Evolutionary conservation across 2,329 filamentous ascomycete species (phyloP), one percentile per base, ranked within the genome.

Genomic region (Fusarium transvaalense): DNA sequence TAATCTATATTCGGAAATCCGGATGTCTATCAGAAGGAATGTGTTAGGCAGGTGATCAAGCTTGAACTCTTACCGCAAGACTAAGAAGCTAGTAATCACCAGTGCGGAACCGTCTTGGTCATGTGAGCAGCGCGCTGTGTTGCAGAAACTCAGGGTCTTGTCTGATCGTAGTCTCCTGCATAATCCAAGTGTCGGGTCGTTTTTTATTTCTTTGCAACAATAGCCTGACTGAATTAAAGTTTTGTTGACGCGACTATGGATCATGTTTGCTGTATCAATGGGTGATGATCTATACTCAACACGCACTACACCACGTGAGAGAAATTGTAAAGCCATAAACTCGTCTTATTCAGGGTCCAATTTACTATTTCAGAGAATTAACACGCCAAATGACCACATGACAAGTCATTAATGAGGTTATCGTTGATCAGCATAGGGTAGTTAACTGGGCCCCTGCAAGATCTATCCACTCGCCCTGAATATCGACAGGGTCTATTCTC

Each of bases 361-460:
- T 17, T n/a, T n/a, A 17, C 21, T 14, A 19, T 19, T 15, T 13
- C 10, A 14, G 12, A 14, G 5, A 35, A 29, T 8, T 19, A 19
- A 34, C 7, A 25, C 13, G 31, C 21, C 23, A 50, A 2, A 35
- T 13, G 7, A 27, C 17, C 25, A 38, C n/a, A 38, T 50, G 47
- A 29, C 14, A 50, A 38, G 17, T 39, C 23, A 38, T 12, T 27
- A 27, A 31, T 14, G 27, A 19, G 42, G n/a, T 31, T 45, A n/a
- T 45, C 27, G 23, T 29, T 14, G 47, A 38, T 38, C 47, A 50
- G 31, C 31, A 50, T 50, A 50, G 47, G 47, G 47, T 50, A 50
- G 17, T 39, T n/a, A 8, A 39, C 1, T 19, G 2, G 23, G 8
- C 6, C 47, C 34, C 13, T 38, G 34, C 7, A 50, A 37, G 13